These are phyloP conservation scores for Fusarium oxysporum DNA, from an alignment of 2,329 filamentous ascomycete species.

Conservation along the genomic window DNA sequence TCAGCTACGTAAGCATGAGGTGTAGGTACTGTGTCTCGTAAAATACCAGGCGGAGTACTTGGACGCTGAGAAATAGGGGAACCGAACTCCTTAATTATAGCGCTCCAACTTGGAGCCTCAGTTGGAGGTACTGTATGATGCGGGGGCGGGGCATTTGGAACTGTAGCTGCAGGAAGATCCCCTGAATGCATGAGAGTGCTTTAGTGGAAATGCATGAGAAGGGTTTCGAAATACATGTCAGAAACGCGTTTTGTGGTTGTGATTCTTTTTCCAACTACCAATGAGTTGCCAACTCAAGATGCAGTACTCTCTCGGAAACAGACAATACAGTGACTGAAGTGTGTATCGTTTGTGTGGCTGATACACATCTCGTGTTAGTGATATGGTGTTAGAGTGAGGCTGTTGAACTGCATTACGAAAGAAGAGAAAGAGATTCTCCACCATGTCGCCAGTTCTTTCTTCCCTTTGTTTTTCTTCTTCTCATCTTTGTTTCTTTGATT, in stretches of 20 bases:
- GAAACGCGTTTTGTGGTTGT: neutral
- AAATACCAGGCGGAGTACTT: slow-evolving; percentile 5
- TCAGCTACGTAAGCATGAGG: slow-evolving; percentile 24
- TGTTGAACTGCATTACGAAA: neutral
- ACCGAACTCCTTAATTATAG: slow-evolving; percentile 37
- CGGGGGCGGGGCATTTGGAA: slow-evolving; percentile 42
- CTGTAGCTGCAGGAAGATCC: slow-evolving; percentile 10
- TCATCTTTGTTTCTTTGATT: neutral
- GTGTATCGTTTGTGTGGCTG: neutral
- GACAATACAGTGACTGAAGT: neutral
- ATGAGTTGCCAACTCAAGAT: neutral
- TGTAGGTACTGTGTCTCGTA: slow-evolving; percentile 1
- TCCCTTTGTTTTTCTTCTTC: neutral
- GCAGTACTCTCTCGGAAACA: neutral
- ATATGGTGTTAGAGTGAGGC: neutral
- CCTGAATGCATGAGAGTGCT: slow-evolving; percentile 18
- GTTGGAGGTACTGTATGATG: slow-evolving; percentile 29
- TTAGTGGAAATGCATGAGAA: neutral
- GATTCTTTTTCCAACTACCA: neutral
- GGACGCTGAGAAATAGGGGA: slow-evolving; percentile 33
- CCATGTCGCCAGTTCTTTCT: slow-evolving; percentile 18
- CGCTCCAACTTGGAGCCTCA: neutral
- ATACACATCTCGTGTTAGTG: neutral
- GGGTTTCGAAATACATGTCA: neutral
- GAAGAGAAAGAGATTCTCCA: slow-evolving; percentile 26